phyloP scores from a whole-genome alignment of 2,329 filamentous ascomycete genomes.

The Thyridium curvatum region DNA sequence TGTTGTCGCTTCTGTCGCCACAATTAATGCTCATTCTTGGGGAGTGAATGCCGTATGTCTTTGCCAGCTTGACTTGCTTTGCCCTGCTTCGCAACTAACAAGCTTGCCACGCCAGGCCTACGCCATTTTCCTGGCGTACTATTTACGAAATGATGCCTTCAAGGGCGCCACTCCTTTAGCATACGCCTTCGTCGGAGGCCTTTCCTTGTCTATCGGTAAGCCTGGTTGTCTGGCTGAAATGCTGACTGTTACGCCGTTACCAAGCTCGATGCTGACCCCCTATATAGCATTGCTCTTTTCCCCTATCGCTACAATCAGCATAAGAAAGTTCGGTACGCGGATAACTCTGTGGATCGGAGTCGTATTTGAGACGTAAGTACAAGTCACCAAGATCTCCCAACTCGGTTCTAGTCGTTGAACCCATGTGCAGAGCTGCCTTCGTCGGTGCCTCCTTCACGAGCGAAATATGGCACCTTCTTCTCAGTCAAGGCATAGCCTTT shows the following conservation, averaged over 20 bases:
- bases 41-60: constrained; percentile 58
- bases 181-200: constrained; percentile 72
- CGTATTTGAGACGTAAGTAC: constrained; percentile 48
- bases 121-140: constrained; percentile 50
- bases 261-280: not conserved
- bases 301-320: constrained; percentile 57
- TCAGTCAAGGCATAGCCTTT: constrained; percentile 69
- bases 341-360: constrained; percentile 59
- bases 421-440: constrained; percentile 40
- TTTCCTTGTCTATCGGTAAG: constrained; percentile 52
- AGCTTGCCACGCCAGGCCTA: constrained; percentile 35
- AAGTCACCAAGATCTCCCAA: constrained; percentile 1
- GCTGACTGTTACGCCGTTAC: not conserved
- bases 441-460: constrained; percentile 64
- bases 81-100: constrained; percentile 1
- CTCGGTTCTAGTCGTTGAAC: not conserved
- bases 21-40: constrained; percentile 68
- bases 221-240: not conserved
- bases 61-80: not conserved
- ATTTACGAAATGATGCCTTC: constrained; percentile 52
- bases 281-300: constrained; percentile 58
- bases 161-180: constrained; percentile 56
- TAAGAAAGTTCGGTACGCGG: constrained; percentile 56
- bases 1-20: constrained; percentile 44
- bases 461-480: constrained; percentile 68